These are phyloP conservation scores for Citrus mangshanensis DNA, from an alignment of 345 rosid species.

Conservation along the genomic window DNA sequence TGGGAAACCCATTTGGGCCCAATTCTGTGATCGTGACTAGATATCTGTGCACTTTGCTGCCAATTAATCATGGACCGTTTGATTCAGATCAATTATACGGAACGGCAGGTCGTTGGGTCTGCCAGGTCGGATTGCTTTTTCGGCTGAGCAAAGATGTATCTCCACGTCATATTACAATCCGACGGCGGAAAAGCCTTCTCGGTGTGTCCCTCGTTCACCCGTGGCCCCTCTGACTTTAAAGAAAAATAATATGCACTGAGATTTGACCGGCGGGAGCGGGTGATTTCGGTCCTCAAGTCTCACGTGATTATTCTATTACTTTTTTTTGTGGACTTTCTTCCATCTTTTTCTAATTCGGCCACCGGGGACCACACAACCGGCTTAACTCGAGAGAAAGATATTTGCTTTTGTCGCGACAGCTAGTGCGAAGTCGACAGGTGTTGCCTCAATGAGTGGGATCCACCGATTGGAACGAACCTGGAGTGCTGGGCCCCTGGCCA, in stretches of 20 bases:
- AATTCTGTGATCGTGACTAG: constrained; percentile 1
- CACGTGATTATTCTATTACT: constrained; percentile 10
- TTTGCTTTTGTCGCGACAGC: not conserved
- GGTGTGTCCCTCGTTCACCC: not conserved
- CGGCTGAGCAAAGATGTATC: not conserved
- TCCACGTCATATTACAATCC: constrained; percentile 34
- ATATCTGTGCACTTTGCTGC: not conserved
- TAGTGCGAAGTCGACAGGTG: constrained; percentile 2
- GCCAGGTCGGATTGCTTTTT: constrained; percentile 22
- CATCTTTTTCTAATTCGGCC: not conserved
- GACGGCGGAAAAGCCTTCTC: not conserved
- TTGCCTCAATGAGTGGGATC: not conserved
- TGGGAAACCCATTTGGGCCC: not conserved
- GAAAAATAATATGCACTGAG: not conserved
- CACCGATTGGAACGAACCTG: not conserved
- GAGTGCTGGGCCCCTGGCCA: not conserved
- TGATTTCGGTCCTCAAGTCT: constrained; percentile 7
- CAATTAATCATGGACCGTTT: constrained; percentile 11
- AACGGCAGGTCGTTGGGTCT: not conserved
- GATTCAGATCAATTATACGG: constrained; percentile 4
- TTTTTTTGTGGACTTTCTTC: not conserved
- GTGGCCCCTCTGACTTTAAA: not conserved
- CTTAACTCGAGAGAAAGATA: not conserved
- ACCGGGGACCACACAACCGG: constrained; percentile 1
- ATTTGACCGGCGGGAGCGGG: constrained; percentile 23